Percentiles rank a stretch among this genome's conserved stretches.
phyloP scores from a whole-genome alignment of 2,329 filamentous ascomycete genomes.

The Hymenoscyphus occultus region DNA sequence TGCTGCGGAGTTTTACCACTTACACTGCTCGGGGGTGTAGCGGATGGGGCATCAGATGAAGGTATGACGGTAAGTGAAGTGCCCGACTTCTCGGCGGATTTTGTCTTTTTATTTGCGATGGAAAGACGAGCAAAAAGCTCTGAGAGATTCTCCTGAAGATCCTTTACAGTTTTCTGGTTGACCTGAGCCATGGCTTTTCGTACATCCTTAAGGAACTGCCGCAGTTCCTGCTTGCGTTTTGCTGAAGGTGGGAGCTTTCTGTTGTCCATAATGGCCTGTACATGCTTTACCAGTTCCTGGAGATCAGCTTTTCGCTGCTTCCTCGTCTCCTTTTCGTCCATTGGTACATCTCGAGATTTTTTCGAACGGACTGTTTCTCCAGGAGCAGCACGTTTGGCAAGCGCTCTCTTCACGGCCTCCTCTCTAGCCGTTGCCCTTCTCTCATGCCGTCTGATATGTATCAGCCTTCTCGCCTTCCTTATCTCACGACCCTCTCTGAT shows the following conservation, averaged over 20 bases:
- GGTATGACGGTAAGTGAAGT: background rate
- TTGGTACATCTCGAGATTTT: background rate
- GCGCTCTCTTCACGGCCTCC: constrained; percentile 22
- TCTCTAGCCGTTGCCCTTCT: constrained; percentile 24
- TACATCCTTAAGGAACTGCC: constrained; percentile 62
- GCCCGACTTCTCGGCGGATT: background rate
- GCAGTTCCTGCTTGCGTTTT: constrained; percentile 72
- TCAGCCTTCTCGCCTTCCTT: constrained; percentile 13
- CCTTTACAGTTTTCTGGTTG: constrained; percentile 48
- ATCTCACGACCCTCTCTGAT: constrained; percentile 25
- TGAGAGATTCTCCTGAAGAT: constrained; percentile 45
- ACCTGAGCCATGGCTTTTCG: constrained; percentile 36
- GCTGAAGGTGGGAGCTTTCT: constrained; percentile 54
- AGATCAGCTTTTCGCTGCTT: constrained; percentile 30
- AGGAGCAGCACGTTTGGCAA: constrained; percentile 30
- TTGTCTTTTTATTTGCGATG: background rate
- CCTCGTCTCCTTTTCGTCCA: constrained; percentile 33
- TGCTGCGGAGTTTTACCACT: constrained; percentile 42
- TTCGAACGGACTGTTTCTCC: constrained; percentile 22
- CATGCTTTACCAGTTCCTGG: constrained; percentile 35
- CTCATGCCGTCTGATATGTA: constrained; percentile 22
- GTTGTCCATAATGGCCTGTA: constrained; percentile 52
- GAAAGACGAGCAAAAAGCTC: constrained; percentile 42
- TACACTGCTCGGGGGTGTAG: background rate
- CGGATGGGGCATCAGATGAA: background rate